phyloP scores from a whole-genome alignment of 345 rosid species.

The Eucalyptus tenuipes region DNA sequence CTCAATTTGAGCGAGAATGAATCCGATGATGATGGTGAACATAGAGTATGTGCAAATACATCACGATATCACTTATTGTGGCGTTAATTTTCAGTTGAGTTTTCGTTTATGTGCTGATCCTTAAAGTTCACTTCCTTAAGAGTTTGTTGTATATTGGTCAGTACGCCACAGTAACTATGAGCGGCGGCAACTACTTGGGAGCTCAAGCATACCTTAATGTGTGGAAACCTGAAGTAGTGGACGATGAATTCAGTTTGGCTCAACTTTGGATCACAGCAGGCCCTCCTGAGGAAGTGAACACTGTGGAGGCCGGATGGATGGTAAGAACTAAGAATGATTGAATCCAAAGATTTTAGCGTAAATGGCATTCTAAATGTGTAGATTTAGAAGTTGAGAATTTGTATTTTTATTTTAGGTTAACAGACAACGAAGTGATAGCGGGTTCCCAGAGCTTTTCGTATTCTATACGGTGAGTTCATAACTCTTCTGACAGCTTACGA shows the following conservation, averaged over 20 bases:
- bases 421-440: neutral
- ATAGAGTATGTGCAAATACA: too few species aligned
- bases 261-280: too few species aligned
- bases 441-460: neutral
- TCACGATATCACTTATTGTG: too few species aligned
- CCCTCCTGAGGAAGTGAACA: neutral
- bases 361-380: neutral
- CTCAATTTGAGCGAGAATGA: neutral
- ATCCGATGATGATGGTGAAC: neutral
- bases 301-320: neutral
- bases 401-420: neutral
- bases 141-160: too few species aligned
- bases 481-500: too few species aligned
- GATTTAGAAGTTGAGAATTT: neutral
- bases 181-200: too few species aligned
- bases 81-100: too few species aligned
- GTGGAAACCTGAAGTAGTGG: too few species aligned
- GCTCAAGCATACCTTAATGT: too few species aligned
- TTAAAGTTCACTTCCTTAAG: too few species aligned
- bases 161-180: rapidly evolving
- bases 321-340: neutral
- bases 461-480: conserved; percentile 19
- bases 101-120: too few species aligned
- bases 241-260: too few species aligned
- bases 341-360: neutral